Base-by-base conservation (phyloP, 805 yeast species). In the Candida ovalis region DNA sequence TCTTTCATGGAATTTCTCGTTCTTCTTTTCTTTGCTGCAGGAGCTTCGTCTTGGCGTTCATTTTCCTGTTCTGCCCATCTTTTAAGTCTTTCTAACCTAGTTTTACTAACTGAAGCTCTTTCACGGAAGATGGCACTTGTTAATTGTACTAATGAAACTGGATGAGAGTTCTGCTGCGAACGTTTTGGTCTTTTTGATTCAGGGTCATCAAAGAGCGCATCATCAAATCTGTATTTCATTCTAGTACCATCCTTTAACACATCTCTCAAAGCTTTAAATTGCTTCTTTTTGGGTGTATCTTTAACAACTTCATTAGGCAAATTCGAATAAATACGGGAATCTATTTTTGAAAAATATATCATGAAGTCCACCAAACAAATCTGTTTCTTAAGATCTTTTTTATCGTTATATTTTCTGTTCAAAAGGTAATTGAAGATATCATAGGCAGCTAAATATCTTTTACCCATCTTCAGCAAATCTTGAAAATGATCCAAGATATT, bases 341-440 rank as follows among this genome's bases (percentile, higher is more conserved):
- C 59, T 27, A 52, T 42, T 23, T 53, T 56, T 4, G 61, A 54
- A 22, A 61, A 44, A 24, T 53, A 55, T 4, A 61, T 46, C 42
- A 52, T 24, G 23, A 58, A 59, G 50, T 62, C 66, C 32, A 62
- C 50, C 19, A 62, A n/a, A 30, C 62, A 59, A 12, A 62, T 37
- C 9, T 57, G 46, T 38, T 54, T 53, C 32, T 53, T 46, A 9
- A 38, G 15, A 38, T 56, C 54, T 19, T 23, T 39, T n/a, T n/a
- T 39, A 17, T 35, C 42, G 1, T 44, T n/a, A 4, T 49, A 40
- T 3, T 25, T 39, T 17, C 40, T 18, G 0, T 47, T 9, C 6
- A 59, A 25, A 17, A 51, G 42, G 13, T 42, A 45, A 18, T 45
- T 51, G 45, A 59, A 60, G 8, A 58, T 45, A 21, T 51, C 50